These are phyloP conservation scores for Eucalyptus erythrocorys DNA, from an alignment of 345 rosid genomes.

Conservation along the genomic window DNA sequence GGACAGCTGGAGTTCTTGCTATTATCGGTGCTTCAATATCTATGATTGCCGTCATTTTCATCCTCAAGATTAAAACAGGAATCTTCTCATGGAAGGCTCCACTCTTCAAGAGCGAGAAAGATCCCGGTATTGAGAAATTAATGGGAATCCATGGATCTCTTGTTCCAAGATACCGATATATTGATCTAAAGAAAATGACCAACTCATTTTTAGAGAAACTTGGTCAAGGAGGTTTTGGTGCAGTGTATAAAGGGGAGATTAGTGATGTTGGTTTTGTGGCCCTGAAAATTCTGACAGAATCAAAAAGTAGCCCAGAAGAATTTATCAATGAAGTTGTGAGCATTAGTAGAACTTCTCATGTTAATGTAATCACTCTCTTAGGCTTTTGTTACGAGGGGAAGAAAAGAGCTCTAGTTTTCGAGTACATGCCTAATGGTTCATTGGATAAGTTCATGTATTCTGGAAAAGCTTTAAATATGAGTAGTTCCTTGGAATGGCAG, in stretches of 20 bases:
- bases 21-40: background rate
- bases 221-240: conserved; percentile 26
- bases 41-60: background rate
- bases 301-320: conserved; percentile 13
- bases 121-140: background rate
- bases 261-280: conserved; percentile 13
- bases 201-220: conserved; percentile 5
- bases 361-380: conserved; percentile 15
- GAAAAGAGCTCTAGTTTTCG: conserved; percentile 19
- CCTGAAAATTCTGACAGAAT: conserved; percentile 5
- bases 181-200: conserved; percentile 15
- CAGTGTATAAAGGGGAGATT: conserved; percentile 15
- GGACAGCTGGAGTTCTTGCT: background rate
- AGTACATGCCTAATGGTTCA: conserved; percentile 30
- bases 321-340: conserved; percentile 29
- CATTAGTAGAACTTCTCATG: conserved; percentile 35
- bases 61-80: background rate
- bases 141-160: background rate
- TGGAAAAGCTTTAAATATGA: background rate
- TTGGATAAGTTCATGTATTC: conserved; percentile 17
- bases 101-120: background rate
- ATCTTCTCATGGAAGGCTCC: background rate
- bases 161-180: conserved; percentile 7
- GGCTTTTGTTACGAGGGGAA: conserved; percentile 14
- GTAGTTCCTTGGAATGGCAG: conserved; percentile 2